Conservation (phyloP, 1,284 basidiomycete genomes). For the Violaceomyces palustris region DNA sequence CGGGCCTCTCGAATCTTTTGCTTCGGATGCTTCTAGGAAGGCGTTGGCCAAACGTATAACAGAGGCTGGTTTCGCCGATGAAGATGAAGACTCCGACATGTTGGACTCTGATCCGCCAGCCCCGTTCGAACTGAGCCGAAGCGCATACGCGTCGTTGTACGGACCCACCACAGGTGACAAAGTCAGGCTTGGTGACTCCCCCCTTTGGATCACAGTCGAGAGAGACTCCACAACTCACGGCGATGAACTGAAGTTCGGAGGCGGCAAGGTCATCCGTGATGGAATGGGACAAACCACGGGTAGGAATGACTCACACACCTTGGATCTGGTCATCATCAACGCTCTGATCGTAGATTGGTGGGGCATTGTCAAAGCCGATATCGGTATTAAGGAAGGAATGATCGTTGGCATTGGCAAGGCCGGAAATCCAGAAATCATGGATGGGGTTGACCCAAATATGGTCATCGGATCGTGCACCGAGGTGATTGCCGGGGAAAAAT, state of each 20-base stretch:
- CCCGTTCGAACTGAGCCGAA: conserved; percentile 30
- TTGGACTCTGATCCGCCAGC: conserved; percentile 7
- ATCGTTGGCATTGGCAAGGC: conserved; percentile 92
- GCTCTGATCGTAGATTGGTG: conserved; percentile 90
- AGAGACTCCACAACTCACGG: conserved; percentile 76
- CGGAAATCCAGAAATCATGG: conserved; percentile 93
- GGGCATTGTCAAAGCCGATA: conserved; percentile 97
- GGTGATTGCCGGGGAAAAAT: conserved; percentile 88
- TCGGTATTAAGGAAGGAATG: conserved; percentile 78
- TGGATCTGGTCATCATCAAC: conserved; percentile 92
- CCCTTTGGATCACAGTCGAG: conserved; percentile 89
- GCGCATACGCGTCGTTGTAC: conserved; percentile 43
- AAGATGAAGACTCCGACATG: conserved; percentile 8
- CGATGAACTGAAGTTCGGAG: conserved; percentile 93
- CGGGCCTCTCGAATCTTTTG: conserved; percentile 21
- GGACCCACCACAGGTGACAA: conserved; percentile 90
- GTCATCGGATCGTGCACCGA: conserved; percentile 39
- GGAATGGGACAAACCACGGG: conserved; percentile 74
- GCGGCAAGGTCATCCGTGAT: conserved; percentile 58
- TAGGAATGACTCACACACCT: conserved; percentile 63
- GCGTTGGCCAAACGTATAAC: conserved; percentile 19
- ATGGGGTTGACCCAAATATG: conserved; percentile 68
- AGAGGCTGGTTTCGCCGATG: conserved; percentile 30
- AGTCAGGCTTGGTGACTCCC: conserved; percentile 80
- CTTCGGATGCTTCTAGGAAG: conserved; percentile 5